A percentile compares a stretch with the other conserved stretches of the same genome.
Conservation (phyloP, 257 asterid species). For the Catharanthus roseus region DNA sequence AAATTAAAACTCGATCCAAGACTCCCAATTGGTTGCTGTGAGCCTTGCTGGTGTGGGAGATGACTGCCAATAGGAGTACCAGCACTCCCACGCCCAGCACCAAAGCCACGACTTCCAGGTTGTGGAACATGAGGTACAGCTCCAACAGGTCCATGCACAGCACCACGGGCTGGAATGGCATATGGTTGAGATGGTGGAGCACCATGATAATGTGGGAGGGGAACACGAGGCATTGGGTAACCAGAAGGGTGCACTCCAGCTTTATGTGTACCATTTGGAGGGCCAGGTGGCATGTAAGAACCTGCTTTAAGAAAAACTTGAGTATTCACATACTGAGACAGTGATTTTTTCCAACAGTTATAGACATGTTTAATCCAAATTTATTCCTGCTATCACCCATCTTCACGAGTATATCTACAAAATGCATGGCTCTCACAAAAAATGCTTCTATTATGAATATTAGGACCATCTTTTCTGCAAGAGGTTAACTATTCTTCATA, state of each 20-base stretch:
- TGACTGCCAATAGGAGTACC: constrained; percentile 93
- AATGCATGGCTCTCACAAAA: neutral
- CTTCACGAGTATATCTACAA: neutral
- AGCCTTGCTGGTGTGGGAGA: constrained; percentile 78
- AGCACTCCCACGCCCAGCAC: constrained; percentile 82
- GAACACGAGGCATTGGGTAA: constrained; percentile 77
- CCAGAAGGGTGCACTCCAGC: constrained; percentile 83
- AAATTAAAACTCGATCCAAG: constrained; percentile 64
- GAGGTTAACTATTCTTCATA: neutral
- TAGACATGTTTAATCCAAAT: neutral
- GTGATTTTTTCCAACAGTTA: neutral
- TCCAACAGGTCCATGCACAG: constrained; percentile 94
- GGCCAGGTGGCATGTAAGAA: constrained; percentile 71
- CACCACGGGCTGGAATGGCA: constrained; percentile 92
- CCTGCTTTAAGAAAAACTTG: constrained; percentile 45
- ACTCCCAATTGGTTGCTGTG: constrained; percentile 75
- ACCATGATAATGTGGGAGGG: constrained; percentile 77
- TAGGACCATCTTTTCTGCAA: neutral
- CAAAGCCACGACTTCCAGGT: constrained; percentile 85
- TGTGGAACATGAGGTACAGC: constrained; percentile 84
- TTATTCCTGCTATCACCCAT: too few species aligned
- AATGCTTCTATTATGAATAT: too few species aligned
- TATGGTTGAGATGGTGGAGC: constrained; percentile 79
- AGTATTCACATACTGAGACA: neutral
- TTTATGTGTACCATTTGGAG: constrained; percentile 77